Percentiles rank a stretch among this genome's conserved stretches.
phyloP scores from a whole-genome alignment of 768 basidiomycete genomes.

The Xerocomus potaroensis region DNA sequence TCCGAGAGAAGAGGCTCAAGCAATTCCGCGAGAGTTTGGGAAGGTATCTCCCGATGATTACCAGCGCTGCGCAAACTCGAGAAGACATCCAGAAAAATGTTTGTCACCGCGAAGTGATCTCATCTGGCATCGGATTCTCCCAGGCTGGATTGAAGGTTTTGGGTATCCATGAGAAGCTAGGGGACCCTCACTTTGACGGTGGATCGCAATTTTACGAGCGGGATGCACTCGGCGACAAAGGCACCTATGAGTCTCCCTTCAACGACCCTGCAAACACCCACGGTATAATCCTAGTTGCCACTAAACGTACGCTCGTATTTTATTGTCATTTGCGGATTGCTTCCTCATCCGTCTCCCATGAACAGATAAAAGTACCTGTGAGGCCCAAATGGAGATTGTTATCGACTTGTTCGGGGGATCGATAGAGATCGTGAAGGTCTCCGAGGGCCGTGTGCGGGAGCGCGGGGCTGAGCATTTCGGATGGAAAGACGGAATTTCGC shows the following conservation, averaged over 20 bases:
- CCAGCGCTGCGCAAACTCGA: neutral
- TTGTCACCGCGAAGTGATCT: neutral
- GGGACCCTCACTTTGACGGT: neutral
- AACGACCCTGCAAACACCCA: neutral
- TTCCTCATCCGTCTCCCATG: neutral
- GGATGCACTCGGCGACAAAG: neutral
- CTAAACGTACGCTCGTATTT: neutral
- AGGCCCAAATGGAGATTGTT: neutral
- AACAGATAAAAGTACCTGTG: neutral
- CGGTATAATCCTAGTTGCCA: neutral
- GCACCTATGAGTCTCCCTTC: neutral
- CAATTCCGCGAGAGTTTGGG: neutral
- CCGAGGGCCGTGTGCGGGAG: neutral
- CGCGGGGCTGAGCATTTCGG: conserved; percentile 50
- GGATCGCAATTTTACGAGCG: neutral
- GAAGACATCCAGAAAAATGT: neutral
- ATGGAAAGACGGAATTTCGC: conserved; percentile 48
- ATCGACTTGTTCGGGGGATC: neutral
- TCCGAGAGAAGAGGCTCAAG: neutral
- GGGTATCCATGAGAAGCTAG: neutral
- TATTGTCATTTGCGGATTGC: neutral
- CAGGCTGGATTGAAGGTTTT: neutral
- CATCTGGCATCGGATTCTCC: neutral
- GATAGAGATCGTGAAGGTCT: neutral
- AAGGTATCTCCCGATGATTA: neutral